A percentile compares a stretch with the other conserved stretches of the same genome.
These are phyloP conservation scores for Raffaelea albimanens DNA, from an alignment of 2,329 filamentous ascomycete genomes.

Conservation along the genomic window DNA sequence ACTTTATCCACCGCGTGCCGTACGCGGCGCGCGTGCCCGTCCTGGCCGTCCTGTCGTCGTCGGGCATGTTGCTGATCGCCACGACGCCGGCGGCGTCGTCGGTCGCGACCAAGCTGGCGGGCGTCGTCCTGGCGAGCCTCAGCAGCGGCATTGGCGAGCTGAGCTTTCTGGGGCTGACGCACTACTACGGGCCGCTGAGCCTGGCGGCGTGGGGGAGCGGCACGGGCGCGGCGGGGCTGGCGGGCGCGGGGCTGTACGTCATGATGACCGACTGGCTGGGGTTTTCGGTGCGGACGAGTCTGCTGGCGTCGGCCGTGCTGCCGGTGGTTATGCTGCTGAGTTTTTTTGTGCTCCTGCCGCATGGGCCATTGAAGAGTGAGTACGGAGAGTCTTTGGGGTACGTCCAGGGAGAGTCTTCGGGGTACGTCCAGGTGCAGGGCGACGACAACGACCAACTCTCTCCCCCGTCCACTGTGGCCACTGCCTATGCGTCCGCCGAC, in stretches of 20 bases:
- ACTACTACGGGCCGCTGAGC: constrained; percentile 83
- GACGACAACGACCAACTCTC: too few species aligned
- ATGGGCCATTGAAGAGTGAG: constrained; percentile 48
- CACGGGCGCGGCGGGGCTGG: constrained; percentile 78
- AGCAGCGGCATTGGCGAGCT: constrained; percentile 82
- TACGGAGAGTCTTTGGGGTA: too few species aligned
- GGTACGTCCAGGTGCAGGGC: too few species aligned
- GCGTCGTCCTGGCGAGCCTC: constrained; percentile 76
- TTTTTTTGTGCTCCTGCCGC: constrained; percentile 76
- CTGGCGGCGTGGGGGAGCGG: constrained; percentile 89
- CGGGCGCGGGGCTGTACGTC: constrained; percentile 83
- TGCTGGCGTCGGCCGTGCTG: constrained; percentile 70
- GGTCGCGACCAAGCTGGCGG: constrained; percentile 66
- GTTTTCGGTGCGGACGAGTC: constrained; percentile 61
- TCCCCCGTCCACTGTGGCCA: constrained; percentile 27
- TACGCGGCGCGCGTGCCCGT: constrained; percentile 66
- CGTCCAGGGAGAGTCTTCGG: too few species aligned
- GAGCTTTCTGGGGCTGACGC: constrained; percentile 82
- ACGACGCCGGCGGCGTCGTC: constrained; percentile 59
- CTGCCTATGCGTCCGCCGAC: constrained; percentile 28
- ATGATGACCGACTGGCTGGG: constrained; percentile 72
- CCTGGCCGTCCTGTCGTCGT: constrained; percentile 66
- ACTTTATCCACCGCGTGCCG: constrained; percentile 83
- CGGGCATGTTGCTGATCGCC: constrained; percentile 83
- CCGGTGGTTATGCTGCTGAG: constrained; percentile 74